Evolutionary conservation across 2,329 filamentous ascomycete species (phyloP), one percentile per base, ranked within the genome.

Genomic region (Ophiostoma ulmi): DNA sequence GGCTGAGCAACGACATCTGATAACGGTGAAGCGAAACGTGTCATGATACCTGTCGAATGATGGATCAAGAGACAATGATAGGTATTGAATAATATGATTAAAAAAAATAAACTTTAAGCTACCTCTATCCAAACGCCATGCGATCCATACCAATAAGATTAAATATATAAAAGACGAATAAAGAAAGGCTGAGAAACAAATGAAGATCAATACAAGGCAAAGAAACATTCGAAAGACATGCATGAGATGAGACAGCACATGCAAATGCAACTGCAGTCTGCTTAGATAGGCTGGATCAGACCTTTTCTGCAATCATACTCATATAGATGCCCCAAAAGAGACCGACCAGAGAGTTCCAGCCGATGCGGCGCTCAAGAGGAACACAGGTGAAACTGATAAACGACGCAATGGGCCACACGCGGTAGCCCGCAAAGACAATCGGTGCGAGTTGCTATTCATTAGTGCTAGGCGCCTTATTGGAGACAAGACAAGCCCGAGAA

Each of bases 291-390:
- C 1, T 36, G 10, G 13, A 1, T 48, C 73, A 83, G 39, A 83
- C 81, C 44, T 78, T 76, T 5, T 80, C 79, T 26, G 82, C 83
- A 10, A 84, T 80, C 41, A 85, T 74, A 71, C 82, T 83, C 81
- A 85, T 82, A 75, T 84, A 85, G 41, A 84, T 81, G 10, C 83
- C 83, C 83, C 83, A 85, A 5, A 84, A 73, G 31, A 85, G 75
- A 1, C 83, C 83, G 22, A 85, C 76, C 69, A 83, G 81, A 72
- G 81, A 84, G 67, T 85, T 77, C 74, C 84, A 85, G 48, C 84
- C 80, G 70, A 85, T 81, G 48, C 83, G 79, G 64, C 79, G 78
- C 69, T 85, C 81, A n/a, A 84, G 82, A 0, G 83, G 83, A 3
- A 85, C 77, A 64, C 81, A 83, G 70, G 77, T 81, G 74, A 85